Evolutionary conservation across 2,329 filamentous ascomycete genomes (phyloP).

Genomic region (Zasmidium cellare): DNA sequence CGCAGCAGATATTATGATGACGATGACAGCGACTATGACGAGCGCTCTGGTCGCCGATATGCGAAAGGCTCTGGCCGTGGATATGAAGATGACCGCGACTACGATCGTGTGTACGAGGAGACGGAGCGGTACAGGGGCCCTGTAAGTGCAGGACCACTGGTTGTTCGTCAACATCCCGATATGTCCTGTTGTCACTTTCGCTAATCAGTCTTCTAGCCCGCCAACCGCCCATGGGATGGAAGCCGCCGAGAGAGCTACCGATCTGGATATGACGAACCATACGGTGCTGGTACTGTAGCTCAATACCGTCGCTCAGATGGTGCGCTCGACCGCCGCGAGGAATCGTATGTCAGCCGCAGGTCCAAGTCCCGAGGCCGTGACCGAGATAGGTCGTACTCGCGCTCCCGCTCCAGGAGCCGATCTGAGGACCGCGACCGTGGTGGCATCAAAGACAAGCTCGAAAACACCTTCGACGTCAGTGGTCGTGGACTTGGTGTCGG

Average conservation of each 20-base stretch:
- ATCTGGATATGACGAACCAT: conserved; percentile 21
- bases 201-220: conserved; percentile 26
- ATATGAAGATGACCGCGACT: conserved; percentile 30
- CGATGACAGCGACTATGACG: conserved; percentile 34
- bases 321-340: conserved; percentile 24
- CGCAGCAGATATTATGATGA: conserved; percentile 30
- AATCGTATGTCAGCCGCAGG: conserved; percentile 20
- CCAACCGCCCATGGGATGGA: conserved; percentile 21
- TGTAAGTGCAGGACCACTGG: conserved; percentile 33
- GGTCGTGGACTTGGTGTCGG: conserved; percentile 33
- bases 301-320: conserved; percentile 30
- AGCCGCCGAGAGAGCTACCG: conserved; percentile 24
- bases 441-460: conserved; percentile 30
- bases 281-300: conserved; percentile 27
- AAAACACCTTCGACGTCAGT: conserved; percentile 35
- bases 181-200: conserved; percentile 1
- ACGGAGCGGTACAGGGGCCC: conserved; percentile 33
- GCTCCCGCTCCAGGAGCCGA: conserved; percentile 27
- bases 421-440: conserved; percentile 20
- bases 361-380: conserved; percentile 18
- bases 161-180: conserved; percentile 24
- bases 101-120: conserved; percentile 32
- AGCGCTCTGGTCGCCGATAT: conserved; percentile 27
- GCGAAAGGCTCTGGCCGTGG: conserved; percentile 21
- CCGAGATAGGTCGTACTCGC: conserved; percentile 22